Conservation (phyloP, 2,329 filamentous ascomycete species). For the Elsinoe arachidis region DNA sequence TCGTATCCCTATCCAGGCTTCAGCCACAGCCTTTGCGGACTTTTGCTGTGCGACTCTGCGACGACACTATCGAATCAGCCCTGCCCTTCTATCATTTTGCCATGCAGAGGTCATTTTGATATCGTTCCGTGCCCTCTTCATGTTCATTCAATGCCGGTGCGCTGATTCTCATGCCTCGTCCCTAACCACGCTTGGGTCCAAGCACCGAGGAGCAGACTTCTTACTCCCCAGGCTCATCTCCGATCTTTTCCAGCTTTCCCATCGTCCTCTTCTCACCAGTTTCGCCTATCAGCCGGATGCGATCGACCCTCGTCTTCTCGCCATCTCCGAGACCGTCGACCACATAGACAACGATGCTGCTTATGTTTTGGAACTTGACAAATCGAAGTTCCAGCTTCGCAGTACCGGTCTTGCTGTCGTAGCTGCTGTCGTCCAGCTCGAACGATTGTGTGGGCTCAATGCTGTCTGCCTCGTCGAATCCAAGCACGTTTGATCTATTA, state of each 20-base stretch:
- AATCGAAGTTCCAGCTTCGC: slow-evolving; percentile 61
- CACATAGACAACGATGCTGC: slow-evolving; percentile 78
- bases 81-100: not conserved
- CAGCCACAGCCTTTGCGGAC: not conserved
- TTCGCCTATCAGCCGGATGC: slow-evolving; percentile 75
- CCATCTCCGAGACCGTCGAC: slow-evolving; percentile 70
- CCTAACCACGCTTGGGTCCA: not conserved
- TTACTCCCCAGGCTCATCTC: slow-evolving; percentile 60
- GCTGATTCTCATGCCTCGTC: not conserved
- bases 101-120: not conserved
- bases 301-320: slow-evolving; percentile 77
- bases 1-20: not conserved
- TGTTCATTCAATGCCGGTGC: not conserved
- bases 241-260: slow-evolving; percentile 93
- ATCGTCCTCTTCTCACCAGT: slow-evolving; percentile 83
- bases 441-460: slow-evolving; percentile 72
- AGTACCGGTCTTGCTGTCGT: slow-evolving; percentile 49
- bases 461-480: slow-evolving; percentile 91
- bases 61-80: not conserved
- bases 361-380: slow-evolving; percentile 96
- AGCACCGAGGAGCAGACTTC: not conserved
- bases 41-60: not conserved
- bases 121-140: not conserved
- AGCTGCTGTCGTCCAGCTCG: slow-evolving; percentile 65
- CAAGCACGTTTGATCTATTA: slow-evolving; percentile 82